Percentiles rank a stretch among this genome's conserved stretches.
These are phyloP conservation scores for Pezicula radicicola DNA, from an alignment of 2,329 filamentous ascomycete species.

Conservation along the genomic window DNA sequence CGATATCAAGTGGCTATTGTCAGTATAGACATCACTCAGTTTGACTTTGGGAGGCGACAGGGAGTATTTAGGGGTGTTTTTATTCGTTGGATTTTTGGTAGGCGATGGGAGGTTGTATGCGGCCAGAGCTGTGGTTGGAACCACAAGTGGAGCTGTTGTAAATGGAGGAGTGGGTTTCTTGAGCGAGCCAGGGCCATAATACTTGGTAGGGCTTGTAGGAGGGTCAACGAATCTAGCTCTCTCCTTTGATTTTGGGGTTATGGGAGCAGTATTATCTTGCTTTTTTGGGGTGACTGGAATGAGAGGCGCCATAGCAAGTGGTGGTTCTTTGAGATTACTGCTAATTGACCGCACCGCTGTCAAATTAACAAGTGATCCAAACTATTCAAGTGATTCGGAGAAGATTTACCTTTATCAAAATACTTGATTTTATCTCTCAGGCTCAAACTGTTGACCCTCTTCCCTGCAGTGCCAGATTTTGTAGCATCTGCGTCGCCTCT, in stretches of 20 bases:
- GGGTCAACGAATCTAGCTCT: neutral
- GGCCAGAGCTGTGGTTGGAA: no score
- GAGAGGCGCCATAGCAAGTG: no score
- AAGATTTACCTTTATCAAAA: neutral
- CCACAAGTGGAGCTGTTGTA: neutral
- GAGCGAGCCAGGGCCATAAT: neutral
- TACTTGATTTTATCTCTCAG: neutral
- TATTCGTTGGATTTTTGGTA: neutral
- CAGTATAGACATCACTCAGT: neutral
- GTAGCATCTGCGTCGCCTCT: no score
- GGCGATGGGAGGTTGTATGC: no score
- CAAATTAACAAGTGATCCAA: no score
- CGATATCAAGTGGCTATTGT: neutral
- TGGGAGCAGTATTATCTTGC: no score
- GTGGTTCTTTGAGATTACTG: no score
- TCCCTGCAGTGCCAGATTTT: no score
- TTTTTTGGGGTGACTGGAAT: no score
- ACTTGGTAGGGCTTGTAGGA: neutral
- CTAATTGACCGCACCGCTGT: no score
- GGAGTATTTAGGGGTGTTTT: neutral
- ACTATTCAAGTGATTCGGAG: no score
- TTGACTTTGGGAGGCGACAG: neutral
- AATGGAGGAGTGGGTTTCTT: neutral
- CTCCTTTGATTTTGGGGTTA: neutral
- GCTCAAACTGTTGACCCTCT: neutral